Evolutionary conservation across 208 protist species (phyloP).

Genomic region (Leishmania braziliensis): DNA sequence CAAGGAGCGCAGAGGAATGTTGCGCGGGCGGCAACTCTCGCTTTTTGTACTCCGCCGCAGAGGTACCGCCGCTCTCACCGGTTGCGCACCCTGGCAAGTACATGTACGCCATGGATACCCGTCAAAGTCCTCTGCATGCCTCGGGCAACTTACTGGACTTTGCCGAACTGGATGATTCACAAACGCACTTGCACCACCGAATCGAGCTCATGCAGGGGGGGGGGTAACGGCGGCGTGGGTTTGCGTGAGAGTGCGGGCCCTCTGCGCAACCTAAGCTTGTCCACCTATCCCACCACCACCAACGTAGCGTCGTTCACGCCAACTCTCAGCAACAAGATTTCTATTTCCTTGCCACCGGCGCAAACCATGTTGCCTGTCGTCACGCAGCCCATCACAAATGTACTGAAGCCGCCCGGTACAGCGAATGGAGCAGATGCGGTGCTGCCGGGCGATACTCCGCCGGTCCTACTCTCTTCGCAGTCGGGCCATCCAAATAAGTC

Average conservation of each 20-base stretch:
- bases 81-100: background rate
- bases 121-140: background rate
- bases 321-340: slow-evolving; percentile 8
- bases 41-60: slow-evolving; percentile 1
- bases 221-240: background rate
- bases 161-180: slow-evolving; percentile 15
- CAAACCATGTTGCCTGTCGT: background rate
- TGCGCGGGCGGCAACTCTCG: slow-evolving; percentile 23
- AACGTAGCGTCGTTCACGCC: background rate
- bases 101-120: slow-evolving; percentile 13
- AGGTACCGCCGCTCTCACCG: background rate
- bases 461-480: background rate
- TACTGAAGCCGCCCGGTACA: background rate
- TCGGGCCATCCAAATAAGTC: background rate
- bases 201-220: slow-evolving; percentile 10
- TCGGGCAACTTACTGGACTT: slow-evolving; percentile 19
- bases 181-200: slow-evolving; percentile 22
- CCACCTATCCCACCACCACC: background rate
- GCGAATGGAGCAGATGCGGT: background rate
- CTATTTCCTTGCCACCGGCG: background rate
- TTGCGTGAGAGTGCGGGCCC: slow-evolving; percentile 11
- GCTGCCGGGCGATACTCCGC: background rate
- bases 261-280: background rate
- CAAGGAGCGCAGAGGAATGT: background rate
- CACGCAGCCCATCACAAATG: slow-evolving; percentile 17